Percentiles rank a stretch among this genome's conserved stretches.
Conservation (phyloP, 2,329 filamentous ascomycete genomes). For the Calcarisporium arbuscula region DNA sequence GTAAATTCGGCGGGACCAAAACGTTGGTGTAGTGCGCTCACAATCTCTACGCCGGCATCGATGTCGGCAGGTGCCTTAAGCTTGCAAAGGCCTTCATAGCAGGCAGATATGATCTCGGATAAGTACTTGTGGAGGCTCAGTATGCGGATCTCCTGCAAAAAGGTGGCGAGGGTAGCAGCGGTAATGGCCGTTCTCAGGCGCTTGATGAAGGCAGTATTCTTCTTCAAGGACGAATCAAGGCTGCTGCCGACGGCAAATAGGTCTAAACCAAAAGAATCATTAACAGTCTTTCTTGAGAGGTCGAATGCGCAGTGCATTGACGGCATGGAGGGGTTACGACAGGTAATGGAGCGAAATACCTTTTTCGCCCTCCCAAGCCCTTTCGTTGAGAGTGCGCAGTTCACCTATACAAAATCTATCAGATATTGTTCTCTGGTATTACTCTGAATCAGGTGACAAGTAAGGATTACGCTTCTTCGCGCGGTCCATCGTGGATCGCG, state of each 20-base stretch:
- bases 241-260: conserved; percentile 70
- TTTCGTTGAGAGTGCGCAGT: conserved; percentile 80
- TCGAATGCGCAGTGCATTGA: too few species aligned
- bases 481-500: conserved; percentile 53
- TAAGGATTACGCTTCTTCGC: conserved; percentile 49
- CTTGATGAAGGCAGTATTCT: conserved; percentile 98
- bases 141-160: conserved; percentile 83
- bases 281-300: too few species aligned
- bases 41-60: conserved; percentile 83
- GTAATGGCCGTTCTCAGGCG: conserved; percentile 86
- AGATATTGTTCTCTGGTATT: conserved; percentile 1
- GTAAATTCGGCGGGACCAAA: conserved; percentile 91
- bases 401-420: conserved; percentile 56
- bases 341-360: conserved; percentile 57
- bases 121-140: conserved; percentile 94
- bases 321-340: conserved; percentile 14
- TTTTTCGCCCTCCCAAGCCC: conserved; percentile 83
- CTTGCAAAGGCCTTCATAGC: conserved; percentile 88
- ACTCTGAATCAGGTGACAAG: conserved; percentile 1
- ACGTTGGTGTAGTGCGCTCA: conserved; percentile 90
- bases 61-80: conserved; percentile 90
- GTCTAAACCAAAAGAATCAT: conserved; percentile 45
- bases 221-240: conserved; percentile 92
- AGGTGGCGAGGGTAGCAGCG: conserved; percentile 69
- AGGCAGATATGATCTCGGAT: conserved; percentile 92